Evolutionary conservation across 148 eudicot genomes (phyloP), one percentile per base, ranked within the genome.

Genomic region (Vaccinium vitisidaea): DNA sequence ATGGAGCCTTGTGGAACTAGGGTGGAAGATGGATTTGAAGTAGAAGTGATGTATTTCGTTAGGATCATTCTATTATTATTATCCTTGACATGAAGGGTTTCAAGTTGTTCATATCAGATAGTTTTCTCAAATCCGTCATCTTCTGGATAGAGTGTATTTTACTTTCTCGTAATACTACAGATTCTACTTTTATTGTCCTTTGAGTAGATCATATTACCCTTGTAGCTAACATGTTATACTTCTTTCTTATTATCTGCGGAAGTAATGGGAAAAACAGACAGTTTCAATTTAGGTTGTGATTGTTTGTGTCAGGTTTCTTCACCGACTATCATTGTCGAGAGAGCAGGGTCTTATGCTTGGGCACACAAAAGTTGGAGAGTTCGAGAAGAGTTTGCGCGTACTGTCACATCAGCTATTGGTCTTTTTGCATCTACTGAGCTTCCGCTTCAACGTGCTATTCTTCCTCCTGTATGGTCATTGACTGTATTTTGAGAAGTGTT

Each of bases 331-430:
- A 91, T 97, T 85, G 99, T 97, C 52, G 99, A 97, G 88, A 92
- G 99, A 88, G 98, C 98, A 30, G 99, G 99, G 50, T 92, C 95
- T 80, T 92, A 93, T 88, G 99, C 96, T 16, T 97, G 99, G 99
- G 90, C 88, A 80, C 99, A 97, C 88, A 97, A 89, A 90, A 97
- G 99, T 80, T 97, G 98, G 98, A 94, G 98, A 89, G 94, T 97
- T 27, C 88, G 99, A 54, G 98, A 97, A 89, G 99, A 97, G 91
- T 94, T 93, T 88, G 98, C 98, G 30, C 96, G 95, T 32, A 97
- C 99, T 43, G 99, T 97, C 39, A 94, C 98, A 53, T 91, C 99
- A 71, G 98, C 99, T 13, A 97, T 94, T 65, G 86, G 92, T 86
- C 91, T 97, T 61, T 97, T 97, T 93, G 98, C 98, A 75, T 92